A percentile compares a stretch with the other conserved stretches of the same genome.
These are phyloP conservation scores for Sindora glabra DNA, from an alignment of 306 rosid genomes.

Conservation along the genomic window DNA sequence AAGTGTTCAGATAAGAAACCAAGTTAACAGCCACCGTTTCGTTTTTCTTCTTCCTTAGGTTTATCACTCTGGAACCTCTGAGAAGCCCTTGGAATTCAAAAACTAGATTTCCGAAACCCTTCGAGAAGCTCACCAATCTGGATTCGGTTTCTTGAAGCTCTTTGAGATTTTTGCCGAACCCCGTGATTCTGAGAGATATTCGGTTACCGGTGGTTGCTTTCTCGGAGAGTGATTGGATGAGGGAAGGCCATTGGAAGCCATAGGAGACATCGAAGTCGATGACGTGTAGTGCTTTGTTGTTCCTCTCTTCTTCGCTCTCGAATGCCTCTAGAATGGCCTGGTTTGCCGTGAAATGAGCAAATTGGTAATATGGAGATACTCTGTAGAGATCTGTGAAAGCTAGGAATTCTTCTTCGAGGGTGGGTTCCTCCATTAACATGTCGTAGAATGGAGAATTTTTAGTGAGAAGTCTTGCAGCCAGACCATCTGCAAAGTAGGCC, in stretches of 20 bases:
- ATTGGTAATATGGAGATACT: conserved; percentile 66
- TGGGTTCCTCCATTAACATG: conserved; percentile 60
- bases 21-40: conserved; percentile 68
- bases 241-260: conserved; percentile 85
- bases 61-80: conserved; percentile 34
- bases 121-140: conserved; percentile 56
- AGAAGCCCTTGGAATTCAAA: conserved; percentile 68
- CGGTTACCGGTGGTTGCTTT: conserved; percentile 38
- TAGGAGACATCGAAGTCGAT: conserved; percentile 65
- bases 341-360: conserved; percentile 80
- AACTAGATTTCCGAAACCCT: conserved; percentile 37
- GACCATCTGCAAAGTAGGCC: conserved; percentile 56
- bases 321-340: conserved; percentile 65
- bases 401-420: conserved; percentile 38
- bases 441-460: conserved; percentile 55
- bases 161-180: conserved; percentile 47
- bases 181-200: conserved; percentile 48
- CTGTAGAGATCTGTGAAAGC: conserved; percentile 58
- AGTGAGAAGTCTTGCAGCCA: conserved; percentile 50
- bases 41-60: conserved; percentile 45
- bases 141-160: conserved; percentile 59
- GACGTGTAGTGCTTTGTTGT: conserved; percentile 48
- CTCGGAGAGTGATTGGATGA: conserved; percentile 69
- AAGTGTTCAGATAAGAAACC: conserved; percentile 44
- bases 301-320: conserved; percentile 52